phyloP scores from a whole-genome alignment of 345 rosid genomes.

The Dovyalis caffra region DNA sequence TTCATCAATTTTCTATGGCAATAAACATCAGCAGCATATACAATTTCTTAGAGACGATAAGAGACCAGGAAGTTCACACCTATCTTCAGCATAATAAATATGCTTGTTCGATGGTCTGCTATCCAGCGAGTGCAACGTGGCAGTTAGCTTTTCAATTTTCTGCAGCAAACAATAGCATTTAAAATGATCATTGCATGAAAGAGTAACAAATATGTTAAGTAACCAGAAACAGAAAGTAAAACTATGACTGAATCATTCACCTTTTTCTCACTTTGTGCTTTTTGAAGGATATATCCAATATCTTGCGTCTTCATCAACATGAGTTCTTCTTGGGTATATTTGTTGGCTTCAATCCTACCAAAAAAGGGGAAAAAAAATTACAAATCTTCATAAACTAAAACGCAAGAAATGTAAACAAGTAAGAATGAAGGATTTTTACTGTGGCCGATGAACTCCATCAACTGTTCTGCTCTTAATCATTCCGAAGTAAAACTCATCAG shows the following conservation, averaged over 20 bases:
- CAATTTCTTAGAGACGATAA: neutral
- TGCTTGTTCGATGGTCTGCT: conserved; percentile 48
- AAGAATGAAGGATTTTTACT: conserved; percentile 37
- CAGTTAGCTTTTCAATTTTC: conserved; percentile 81
- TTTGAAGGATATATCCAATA: conserved; percentile 78
- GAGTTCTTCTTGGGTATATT: conserved; percentile 74
- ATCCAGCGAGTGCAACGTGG: conserved; percentile 65
- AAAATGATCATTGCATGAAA: neutral
- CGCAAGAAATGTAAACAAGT: neutral
- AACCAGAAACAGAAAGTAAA: neutral
- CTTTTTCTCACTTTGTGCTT: conserved; percentile 78
- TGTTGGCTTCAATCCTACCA: conserved; percentile 64
- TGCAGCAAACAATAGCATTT: conserved; percentile 32
- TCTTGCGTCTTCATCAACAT: conserved; percentile 93
- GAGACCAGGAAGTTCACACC: conserved; percentile 38
- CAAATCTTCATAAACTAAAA: neutral
- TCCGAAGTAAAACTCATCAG: conserved; percentile 78
- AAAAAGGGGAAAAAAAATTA: neutral
- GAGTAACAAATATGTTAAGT: neutral
- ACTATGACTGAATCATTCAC: conserved; percentile 20
- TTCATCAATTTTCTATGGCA: neutral
- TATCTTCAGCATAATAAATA: conserved; percentile 76
- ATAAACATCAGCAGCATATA: neutral
- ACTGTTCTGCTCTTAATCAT: conserved; percentile 67
- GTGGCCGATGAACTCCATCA: conserved; percentile 57